Evolutionary conservation across 2,329 filamentous ascomycete species (phyloP), one percentile per base, ranked within the genome.

Genomic region (Exophiala mesophila): DNA sequence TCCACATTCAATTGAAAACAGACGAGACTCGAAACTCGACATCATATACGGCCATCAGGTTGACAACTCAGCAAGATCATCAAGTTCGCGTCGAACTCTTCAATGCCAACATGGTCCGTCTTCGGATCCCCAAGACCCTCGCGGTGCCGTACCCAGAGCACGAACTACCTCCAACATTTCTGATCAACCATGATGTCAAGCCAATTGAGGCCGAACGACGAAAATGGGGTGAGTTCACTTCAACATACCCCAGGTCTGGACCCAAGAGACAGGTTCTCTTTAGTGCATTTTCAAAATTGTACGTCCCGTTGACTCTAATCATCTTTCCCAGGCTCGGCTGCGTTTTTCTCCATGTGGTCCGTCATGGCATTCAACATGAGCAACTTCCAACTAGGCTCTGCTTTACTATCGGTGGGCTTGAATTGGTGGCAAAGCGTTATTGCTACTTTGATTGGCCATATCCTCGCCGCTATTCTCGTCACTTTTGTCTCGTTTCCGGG

Each of bases 271-370:
- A n/a, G n/a, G n/a, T n/a, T n/a, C n/a, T n/a, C n/a, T n/a, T n/a
- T n/a, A n/a, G n/a, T n/a, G n/a, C n/a, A n/a, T n/a, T n/a, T n/a
- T n/a, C n/a, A n/a, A n/a, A n/a, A n/a, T n/a, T n/a, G n/a, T n/a
- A n/a, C n/a, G n/a, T n/a, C n/a, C n/a, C n/a, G n/a, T n/a, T n/a
- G n/a, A n/a, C n/a, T n/a, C n/a, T n/a, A n/a, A n/a, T n/a, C n/a
- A n/a, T n/a, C n/a, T n/a, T n/a, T n/a, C n/a, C 59, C 59, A 18
- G 55, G 50, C 6, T 55, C 46, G 36, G 45, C 34, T 8, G 50
- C 44, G n/a, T 52, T 48, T 3, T 52, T 31, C n/a, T 31, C 29
- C 7, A 12, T 31, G 5, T 31, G 29, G 29, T 6, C 52, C 1
- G 47, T 33, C 24, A 46, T 45, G 49, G 56, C 57, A 42, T 64